These are phyloP conservation scores for Ophiostoma pallidulum DNA, from an alignment of 2,329 filamentous ascomycete genomes.

Conservation along the genomic window DNA sequence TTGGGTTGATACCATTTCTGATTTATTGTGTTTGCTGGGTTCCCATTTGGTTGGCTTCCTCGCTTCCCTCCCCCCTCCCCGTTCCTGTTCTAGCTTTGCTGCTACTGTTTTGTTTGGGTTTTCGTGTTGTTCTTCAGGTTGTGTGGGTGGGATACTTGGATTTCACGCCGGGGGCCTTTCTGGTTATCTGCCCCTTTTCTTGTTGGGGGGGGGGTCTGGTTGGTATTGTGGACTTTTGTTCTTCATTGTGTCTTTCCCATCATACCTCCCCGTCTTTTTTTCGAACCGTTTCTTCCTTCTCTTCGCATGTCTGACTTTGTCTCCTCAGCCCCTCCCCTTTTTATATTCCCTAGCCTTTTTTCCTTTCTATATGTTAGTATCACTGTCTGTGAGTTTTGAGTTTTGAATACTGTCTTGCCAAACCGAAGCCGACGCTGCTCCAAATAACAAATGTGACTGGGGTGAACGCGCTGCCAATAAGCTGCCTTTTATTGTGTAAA, in stretches of 20 bases:
- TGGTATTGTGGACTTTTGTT: background rate
- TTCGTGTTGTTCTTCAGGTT: background rate
- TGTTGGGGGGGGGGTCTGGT: too few species aligned
- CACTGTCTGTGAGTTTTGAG: too few species aligned
- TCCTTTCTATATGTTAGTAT: background rate
- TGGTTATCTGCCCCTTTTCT: background rate
- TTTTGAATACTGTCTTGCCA: too few species aligned
- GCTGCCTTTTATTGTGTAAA: too few species aligned
- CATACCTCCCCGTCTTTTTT: background rate
- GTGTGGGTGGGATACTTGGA: slow-evolving; percentile 10
- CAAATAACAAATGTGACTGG: too few species aligned
- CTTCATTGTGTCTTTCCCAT: background rate
- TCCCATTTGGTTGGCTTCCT: background rate
- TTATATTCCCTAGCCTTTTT: background rate
- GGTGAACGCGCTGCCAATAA: too few species aligned
- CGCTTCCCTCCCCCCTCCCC: too few species aligned
- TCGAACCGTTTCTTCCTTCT: too few species aligned
- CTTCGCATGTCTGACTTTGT: too few species aligned
- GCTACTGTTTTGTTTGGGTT: background rate
- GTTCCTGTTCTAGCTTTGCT: background rate
- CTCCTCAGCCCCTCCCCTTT: background rate
- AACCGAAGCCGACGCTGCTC: too few species aligned
- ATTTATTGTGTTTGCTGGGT: background rate
- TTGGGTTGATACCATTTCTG: slow-evolving; percentile 7
- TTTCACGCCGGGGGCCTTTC: slow-evolving; percentile 13